Conservation (phyloP, 192 early-diverging fungal genomes). For the Coemansia erecta region DNA sequence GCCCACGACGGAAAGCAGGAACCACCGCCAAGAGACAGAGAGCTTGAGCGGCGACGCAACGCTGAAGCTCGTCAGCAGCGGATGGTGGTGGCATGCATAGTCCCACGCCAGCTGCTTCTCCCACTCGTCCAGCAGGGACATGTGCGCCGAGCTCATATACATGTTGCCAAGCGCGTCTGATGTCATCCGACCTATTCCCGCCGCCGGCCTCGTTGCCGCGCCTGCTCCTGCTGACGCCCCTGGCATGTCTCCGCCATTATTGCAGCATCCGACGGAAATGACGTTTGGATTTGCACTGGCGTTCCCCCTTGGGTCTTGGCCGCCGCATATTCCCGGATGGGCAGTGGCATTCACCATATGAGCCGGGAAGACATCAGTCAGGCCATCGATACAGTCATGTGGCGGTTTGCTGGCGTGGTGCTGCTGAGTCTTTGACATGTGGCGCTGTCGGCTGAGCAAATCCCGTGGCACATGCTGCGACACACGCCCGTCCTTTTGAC, state of each 20-base stretch:
- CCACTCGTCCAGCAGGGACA: conserved; percentile 20
- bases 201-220: conserved; percentile 1
- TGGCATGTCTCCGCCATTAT: background rate
- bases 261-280: too few relatives aligned
- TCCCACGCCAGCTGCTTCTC: conserved; percentile 42
- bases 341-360: too few relatives aligned
- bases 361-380: too few relatives aligned
- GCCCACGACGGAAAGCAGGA: conserved; percentile 20
- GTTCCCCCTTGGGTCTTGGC: too few relatives aligned
- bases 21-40: conserved; percentile 34
- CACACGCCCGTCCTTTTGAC: too few relatives aligned
- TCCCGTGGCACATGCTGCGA: too few relatives aligned
- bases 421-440: too few relatives aligned
- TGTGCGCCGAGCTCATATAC: conserved; percentile 18
- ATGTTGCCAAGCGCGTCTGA: conserved; percentile 12
- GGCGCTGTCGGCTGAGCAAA: too few relatives aligned
- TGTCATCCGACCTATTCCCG: background rate
- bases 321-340: too few relatives aligned
- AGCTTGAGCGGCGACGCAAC: conserved; percentile 29
- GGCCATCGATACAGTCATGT: background rate
- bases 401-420: background rate
- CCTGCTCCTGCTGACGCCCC: conserved; percentile 1
- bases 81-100: conserved; percentile 44
- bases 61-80: conserved; percentile 39
- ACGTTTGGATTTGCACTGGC: too few relatives aligned